Evolutionary conservation across 1,139 yeast species (phyloP).

Genomic region (Suhomyces maxii): DNA sequence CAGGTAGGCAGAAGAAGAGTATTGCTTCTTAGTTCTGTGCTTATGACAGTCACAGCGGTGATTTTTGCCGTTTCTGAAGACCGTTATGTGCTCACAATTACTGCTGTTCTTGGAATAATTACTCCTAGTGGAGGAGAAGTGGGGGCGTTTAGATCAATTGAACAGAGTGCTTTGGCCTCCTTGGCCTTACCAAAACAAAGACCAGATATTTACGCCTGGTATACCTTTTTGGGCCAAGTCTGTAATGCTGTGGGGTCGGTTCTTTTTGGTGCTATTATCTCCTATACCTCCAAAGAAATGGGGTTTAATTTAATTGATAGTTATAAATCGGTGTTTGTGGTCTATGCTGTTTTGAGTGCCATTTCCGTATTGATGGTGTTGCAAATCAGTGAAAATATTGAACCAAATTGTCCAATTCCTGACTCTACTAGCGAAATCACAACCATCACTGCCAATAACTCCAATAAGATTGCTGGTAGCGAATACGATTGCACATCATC

Average conservation of each 20-base stretch:
- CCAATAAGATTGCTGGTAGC: neutral
- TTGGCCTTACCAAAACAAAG: constrained; percentile 29
- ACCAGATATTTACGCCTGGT: constrained; percentile 46
- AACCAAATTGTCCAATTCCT: constrained; percentile 5
- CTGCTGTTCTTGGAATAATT: constrained; percentile 36
- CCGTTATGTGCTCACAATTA: constrained; percentile 22
- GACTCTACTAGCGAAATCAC: neutral
- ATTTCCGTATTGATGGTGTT: constrained; percentile 21
- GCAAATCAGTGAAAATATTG: constrained; percentile 21
- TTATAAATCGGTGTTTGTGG: constrained; percentile 31
- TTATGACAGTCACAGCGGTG: constrained; percentile 34
- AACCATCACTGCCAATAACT: neutral
- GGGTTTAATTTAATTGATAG: constrained; percentile 25
- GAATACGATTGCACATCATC: neutral
- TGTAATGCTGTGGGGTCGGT: constrained; percentile 41
- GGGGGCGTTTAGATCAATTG: constrained; percentile 44
- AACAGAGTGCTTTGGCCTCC: constrained; percentile 40
- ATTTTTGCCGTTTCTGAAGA: constrained; percentile 25
- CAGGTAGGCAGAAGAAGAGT: constrained; percentile 34
- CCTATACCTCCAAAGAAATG: constrained; percentile 18
- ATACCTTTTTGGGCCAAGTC: constrained; percentile 38
- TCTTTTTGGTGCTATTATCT: constrained; percentile 31
- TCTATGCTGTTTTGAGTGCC: constrained; percentile 23
- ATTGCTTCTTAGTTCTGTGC: constrained; percentile 27
- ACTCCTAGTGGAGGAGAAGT: constrained; percentile 48